These are phyloP conservation scores for Cladophialophora exuberans DNA, from an alignment of 2,329 filamentous ascomycete genomes.

Conservation along the genomic window DNA sequence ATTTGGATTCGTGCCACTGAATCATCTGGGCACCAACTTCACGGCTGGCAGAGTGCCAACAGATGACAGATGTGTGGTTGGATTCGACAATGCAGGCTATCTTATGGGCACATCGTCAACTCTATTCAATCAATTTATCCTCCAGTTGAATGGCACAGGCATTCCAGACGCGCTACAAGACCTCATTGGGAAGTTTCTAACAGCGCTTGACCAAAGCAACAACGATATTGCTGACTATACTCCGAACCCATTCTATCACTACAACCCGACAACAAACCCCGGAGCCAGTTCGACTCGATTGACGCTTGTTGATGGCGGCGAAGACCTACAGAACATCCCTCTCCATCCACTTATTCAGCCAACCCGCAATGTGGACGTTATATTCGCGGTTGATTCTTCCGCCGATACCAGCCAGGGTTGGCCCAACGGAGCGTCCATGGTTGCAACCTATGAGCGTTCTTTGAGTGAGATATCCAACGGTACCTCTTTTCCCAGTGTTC, in stretches of 20 bases:
- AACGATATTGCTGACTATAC: constrained; percentile 75
- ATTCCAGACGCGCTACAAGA: constrained; percentile 57
- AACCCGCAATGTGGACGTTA: constrained; percentile 71
- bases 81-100: constrained; percentile 81
- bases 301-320: constrained; percentile 76
- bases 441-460: constrained; percentile 73
- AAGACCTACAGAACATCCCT: constrained; percentile 78
- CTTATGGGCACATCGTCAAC: constrained; percentile 85
- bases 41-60: constrained; percentile 61
- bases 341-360: constrained; percentile 77
- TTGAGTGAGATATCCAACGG: constrained; percentile 63
- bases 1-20: constrained; percentile 70
- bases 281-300: constrained; percentile 60
- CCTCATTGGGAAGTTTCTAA: constrained; percentile 44
- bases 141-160: constrained; percentile 62
- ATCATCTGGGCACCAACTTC: constrained; percentile 76
- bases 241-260: constrained; percentile 76
- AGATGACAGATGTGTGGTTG: constrained; percentile 67
- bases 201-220: constrained; percentile 62
- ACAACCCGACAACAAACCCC: constrained; percentile 61
- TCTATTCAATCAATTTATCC: constrained; percentile 78
- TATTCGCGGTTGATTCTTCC: constrained; percentile 79
- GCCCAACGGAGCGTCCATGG: constrained; percentile 76
- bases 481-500: constrained; percentile 72
- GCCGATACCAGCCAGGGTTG: constrained; percentile 71